Evolutionary conservation across 805 yeast genomes (phyloP).

Genomic region (Zygoascus biomembranicola): DNA sequence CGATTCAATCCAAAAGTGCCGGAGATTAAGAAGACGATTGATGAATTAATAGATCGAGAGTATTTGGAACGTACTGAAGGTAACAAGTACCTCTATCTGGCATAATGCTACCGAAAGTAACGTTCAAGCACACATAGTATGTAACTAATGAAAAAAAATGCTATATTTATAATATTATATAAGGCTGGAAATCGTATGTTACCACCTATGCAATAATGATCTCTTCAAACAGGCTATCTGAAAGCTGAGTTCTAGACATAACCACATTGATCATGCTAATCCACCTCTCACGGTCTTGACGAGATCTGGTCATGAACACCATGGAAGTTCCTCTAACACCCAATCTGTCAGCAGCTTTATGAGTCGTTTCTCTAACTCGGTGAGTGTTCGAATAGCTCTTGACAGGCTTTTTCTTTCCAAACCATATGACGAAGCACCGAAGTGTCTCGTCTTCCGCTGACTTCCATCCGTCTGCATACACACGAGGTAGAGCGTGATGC

Average conservation of each 20-base stretch:
- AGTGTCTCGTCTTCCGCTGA: conserved; percentile 69
- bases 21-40: conserved; percentile 82
- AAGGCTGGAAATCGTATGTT: not conserved
- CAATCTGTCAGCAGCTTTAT: conserved; percentile 38
- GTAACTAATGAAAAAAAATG: conserved; percentile 1
- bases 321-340: conserved; percentile 62
- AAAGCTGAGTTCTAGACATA: conserved; percentile 17
- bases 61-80: conserved; percentile 72
- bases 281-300: conserved; percentile 83
- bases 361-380: not conserved
- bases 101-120: conserved; percentile 33
- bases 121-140: not conserved
- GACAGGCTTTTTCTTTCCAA: conserved; percentile 47
- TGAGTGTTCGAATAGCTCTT: not conserved
- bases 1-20: conserved; percentile 81
- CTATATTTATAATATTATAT: not conserved
- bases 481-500: conserved; percentile 53
- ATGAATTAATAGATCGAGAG: conserved; percentile 75
- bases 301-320: conserved; percentile 72
- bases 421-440: conserved; percentile 80
- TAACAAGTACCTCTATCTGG: conserved; percentile 71
- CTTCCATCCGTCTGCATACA: conserved; percentile 77
- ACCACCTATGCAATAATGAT: conserved; percentile 7
- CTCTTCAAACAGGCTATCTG: conserved; percentile 15
- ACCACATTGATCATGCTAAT: conserved; percentile 36